Evolutionary conservation across 257 asterid species (phyloP).

Genomic region (Capsicum chinense): DNA sequence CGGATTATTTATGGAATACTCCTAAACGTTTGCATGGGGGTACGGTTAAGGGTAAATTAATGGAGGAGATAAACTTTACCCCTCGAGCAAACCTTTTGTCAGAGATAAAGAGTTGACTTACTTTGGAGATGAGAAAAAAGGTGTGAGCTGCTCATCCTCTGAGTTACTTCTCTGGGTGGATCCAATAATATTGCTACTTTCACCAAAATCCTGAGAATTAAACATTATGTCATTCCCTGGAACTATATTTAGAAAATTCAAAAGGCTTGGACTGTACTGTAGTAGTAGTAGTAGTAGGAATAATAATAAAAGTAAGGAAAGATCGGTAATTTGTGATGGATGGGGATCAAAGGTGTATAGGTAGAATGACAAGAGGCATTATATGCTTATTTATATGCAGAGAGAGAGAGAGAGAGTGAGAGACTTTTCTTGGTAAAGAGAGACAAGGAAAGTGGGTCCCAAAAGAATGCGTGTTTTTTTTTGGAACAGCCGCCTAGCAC

Average conservation of each 20-base stretch:
- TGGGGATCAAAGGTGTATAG: no score
- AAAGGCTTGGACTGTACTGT: background rate
- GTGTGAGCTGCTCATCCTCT: background rate
- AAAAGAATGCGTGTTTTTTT: background rate
- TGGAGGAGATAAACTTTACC: no score
- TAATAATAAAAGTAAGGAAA: background rate
- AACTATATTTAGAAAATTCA: background rate
- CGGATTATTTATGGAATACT: background rate
- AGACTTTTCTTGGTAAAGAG: background rate
- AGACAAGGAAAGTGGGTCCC: background rate
- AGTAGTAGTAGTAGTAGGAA: background rate
- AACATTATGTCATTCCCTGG: background rate
- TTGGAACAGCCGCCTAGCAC: background rate
- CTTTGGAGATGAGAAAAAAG: background rate
- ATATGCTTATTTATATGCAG: no score
- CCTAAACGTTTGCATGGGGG: background rate
- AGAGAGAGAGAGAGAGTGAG: background rate
- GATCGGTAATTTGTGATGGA: background rate
- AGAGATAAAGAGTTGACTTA: background rate
- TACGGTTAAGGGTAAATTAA: background rate
- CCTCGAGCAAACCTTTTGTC: no score
- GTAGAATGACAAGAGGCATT: no score
- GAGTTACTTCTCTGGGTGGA: background rate
- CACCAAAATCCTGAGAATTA: background rate
- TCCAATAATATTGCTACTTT: background rate